phyloP scores from a whole-genome alignment of 306 rosid genomes.

The Dalbergia cochinchinensis region DNA sequence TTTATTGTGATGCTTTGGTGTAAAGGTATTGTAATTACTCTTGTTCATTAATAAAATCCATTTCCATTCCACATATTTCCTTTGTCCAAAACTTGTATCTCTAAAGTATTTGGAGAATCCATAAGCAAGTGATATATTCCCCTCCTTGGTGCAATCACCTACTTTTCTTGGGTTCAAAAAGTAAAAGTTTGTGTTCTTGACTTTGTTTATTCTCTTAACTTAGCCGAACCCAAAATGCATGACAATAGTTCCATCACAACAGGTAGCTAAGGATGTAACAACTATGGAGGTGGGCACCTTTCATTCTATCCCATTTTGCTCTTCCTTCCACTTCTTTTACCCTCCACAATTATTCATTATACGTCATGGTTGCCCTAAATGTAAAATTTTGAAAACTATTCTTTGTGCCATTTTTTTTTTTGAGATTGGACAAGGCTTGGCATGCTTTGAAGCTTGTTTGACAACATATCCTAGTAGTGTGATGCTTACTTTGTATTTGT shows the following conservation, averaged over 20 bases:
- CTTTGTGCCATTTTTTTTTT: not conserved
- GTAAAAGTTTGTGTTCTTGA: too few relatives aligned
- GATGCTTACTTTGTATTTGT: conserved; percentile 21
- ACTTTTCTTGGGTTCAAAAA: too few relatives aligned
- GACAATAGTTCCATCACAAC: conserved; percentile 84
- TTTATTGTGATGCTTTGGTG: too few relatives aligned
- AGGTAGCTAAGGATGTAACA: conserved; percentile 70
- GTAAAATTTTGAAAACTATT: conserved; percentile 1
- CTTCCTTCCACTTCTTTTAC: not conserved
- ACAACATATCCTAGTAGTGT: conserved; percentile 26
- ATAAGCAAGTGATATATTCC: too few relatives aligned
- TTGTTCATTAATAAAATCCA: too few relatives aligned
- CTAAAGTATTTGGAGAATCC: too few relatives aligned
- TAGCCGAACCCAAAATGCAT: too few relatives aligned
- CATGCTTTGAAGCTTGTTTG: conserved; percentile 12
- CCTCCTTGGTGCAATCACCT: too few relatives aligned
- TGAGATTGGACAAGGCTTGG: conserved; percentile 26
- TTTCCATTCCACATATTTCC: too few relatives aligned
- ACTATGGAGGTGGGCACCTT: conserved; percentile 72
- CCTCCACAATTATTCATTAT: not conserved
- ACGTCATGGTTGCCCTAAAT: conserved; percentile 6
- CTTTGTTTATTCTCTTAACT: too few relatives aligned
- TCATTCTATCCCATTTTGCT: not conserved
- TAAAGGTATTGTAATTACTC: too few relatives aligned
- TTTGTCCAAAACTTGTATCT: too few relatives aligned